phyloP scores from a whole-genome alignment of 768 basidiomycete species.

The Gelatoporia subvermispora region DNA sequence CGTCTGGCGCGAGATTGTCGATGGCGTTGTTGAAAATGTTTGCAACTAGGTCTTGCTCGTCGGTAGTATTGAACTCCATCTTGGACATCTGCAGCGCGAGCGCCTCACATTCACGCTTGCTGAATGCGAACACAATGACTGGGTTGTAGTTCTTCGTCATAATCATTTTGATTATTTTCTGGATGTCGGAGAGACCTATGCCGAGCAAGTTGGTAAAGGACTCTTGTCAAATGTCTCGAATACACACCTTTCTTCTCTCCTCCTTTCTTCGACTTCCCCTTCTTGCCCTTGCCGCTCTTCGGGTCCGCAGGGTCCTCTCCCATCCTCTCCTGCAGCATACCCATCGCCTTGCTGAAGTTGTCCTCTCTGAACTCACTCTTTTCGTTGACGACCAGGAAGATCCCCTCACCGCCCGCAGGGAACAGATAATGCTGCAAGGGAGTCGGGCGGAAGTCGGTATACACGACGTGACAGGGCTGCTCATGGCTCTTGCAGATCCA shows the following conservation, averaged over 20 bases:
- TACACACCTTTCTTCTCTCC: constrained; percentile 80
- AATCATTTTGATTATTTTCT: constrained; percentile 97
- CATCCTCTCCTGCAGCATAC: constrained; percentile 73
- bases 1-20: constrained; percentile 78
- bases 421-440: constrained; percentile 98
- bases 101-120: constrained; percentile 95
- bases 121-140: constrained; percentile 97
- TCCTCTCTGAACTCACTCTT: constrained; percentile 96
- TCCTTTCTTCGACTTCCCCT: constrained; percentile 93
- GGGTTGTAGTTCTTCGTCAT: constrained; percentile 97
- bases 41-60: constrained; percentile 83
- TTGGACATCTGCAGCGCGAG: constrained; percentile 91
- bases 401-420: constrained; percentile 93
- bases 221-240: not conserved
- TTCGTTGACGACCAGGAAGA: constrained; percentile 98
- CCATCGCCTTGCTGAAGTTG: constrained; percentile 98
- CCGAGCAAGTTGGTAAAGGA: constrained; percentile 4
- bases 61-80: constrained; percentile 88
- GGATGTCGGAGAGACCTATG: constrained; percentile 87
- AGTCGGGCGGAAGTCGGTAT: constrained; percentile 98
- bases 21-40: constrained; percentile 95
- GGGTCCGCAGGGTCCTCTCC: constrained; percentile 94
- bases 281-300: constrained; percentile 76
- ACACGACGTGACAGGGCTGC: constrained; percentile 98
- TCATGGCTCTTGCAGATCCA: constrained; percentile 98